A percentile compares a stretch with the other conserved stretches of the same genome.
phyloP scores from a whole-genome alignment of 2,329 filamentous ascomycete species.

The Cadophora luteo-olivacea region DNA sequence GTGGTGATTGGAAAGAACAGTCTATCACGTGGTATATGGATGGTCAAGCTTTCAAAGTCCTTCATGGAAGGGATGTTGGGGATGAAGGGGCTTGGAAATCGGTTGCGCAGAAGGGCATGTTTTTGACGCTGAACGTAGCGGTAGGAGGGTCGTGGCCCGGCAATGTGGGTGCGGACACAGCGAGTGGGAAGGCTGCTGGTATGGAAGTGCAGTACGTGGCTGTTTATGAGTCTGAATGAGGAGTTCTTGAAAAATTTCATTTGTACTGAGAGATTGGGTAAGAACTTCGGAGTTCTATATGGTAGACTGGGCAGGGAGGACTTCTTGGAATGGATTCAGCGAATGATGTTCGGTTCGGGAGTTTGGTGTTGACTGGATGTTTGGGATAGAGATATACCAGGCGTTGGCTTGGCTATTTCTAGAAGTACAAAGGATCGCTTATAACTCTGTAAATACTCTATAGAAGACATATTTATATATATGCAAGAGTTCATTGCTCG shows the following conservation, averaged over 20 bases:
- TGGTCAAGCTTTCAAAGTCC: slow-evolving; percentile 30
- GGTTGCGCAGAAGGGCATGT: slow-evolving; percentile 27
- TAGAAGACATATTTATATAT: neutral
- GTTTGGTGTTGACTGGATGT: neutral
- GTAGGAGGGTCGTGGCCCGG: slow-evolving; percentile 35
- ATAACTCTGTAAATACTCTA: neutral
- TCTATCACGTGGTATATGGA: slow-evolving; percentile 37
- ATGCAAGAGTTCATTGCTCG: neutral
- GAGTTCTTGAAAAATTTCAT: neutral
- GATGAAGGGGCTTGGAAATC: slow-evolving; percentile 27
- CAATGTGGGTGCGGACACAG: slow-evolving; percentile 25
- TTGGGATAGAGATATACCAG: neutral
- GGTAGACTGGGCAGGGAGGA: too few species aligned
- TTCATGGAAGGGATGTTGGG: slow-evolving; percentile 30
- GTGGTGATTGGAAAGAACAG: slow-evolving; percentile 35
- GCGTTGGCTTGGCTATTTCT: neutral
- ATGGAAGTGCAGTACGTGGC: slow-evolving; percentile 39
- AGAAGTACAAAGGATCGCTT: neutral
- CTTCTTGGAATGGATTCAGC: neutral
- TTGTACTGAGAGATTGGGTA: too few species aligned
- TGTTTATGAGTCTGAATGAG: slow-evolving; percentile 29
- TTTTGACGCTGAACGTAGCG: slow-evolving; percentile 36
- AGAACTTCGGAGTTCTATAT: too few species aligned
- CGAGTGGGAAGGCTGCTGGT: slow-evolving; percentile 27
- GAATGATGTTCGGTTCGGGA: neutral